Evolutionary conservation across 768 basidiomycete genomes (phyloP), one percentile per base, ranked within the genome.

Genomic region (Gymnopilus dilepis): DNA sequence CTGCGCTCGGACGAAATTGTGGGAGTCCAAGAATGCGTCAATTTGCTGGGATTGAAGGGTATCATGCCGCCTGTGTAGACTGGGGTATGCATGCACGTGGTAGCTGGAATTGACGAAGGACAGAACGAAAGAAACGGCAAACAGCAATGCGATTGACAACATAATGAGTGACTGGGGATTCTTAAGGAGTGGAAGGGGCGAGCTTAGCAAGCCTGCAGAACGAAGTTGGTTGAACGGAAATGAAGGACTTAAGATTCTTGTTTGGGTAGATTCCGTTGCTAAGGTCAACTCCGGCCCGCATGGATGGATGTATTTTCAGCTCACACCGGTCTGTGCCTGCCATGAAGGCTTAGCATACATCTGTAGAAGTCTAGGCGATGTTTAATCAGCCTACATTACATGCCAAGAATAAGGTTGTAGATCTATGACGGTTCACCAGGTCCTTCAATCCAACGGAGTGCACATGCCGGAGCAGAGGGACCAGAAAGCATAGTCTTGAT

Each of bases 1-100:
- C 26, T 45, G 37, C 0, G 70, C 71, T 57, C 87, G 83, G 45
- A 82, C 69, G 24, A 52, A 57, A 68, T 89, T 88, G 69, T 88
- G 86, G 0, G 75, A 73, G 26, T 52, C 38, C 17, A 89, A 74
- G 64, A 83, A 83, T 24, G 71, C 68, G 15, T 50, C 50, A 21
- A 76, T 73, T 66, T 68, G 70, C 30, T 40, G 63, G 38, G 66
- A 63, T 62, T 66, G 50, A 56, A 61, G 11, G 56, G 42, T 52
- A 52, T 58, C 47, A 54, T 52, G 67, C 11, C 60, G 61, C 17
- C 43, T 13, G 15, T 37, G 51, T 9, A 54, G 34, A 38, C 30
- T 64, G 4, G 72, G 63, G 38, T 64, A 61, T 54, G 67, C 65
- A 48, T 64, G 59, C 40, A 62, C 67, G 30, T 48, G 56, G 37